Conservation (phyloP, 1,284 basidiomycete genomes). For the Hemileia vastatrix region DNA sequence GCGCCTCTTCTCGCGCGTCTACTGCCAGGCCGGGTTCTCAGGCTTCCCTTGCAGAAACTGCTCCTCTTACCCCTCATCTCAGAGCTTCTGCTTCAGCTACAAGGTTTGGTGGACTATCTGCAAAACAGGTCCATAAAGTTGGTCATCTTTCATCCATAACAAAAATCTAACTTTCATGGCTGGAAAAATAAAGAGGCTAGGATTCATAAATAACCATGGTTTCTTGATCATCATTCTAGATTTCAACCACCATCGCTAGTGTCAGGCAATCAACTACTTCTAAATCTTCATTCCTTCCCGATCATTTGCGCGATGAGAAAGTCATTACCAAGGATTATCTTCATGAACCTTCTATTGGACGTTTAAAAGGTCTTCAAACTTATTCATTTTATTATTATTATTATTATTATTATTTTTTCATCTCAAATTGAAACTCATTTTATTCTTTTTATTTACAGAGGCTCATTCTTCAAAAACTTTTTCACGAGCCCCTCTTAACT, state of each 20-base stretch:
- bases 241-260: constrained; percentile 19
- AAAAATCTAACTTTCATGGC: background rate
- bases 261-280: too few species aligned
- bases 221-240: too few species aligned
- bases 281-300: background rate
- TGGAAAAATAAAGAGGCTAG: background rate
- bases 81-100: constrained; percentile 12
- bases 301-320: background rate
- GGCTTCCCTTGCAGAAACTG: constrained; percentile 2
- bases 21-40: background rate
- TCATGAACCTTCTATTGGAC: background rate
- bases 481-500: constrained; percentile 18
- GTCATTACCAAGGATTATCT: background rate
- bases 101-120: constrained; percentile 18
- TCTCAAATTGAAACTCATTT: too few species aligned
- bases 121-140: constrained; percentile 21
- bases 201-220: too few species aligned
- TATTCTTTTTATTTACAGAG: background rate
- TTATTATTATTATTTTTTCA: background rate
- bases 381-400: background rate
- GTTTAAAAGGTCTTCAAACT: background rate
- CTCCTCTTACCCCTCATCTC: constrained; percentile 11
- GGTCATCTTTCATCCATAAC: background rate
- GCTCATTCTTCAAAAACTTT: constrained; percentile 9
- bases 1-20: background rate